phyloP scores from a whole-genome alignment of 1,139 yeast species.

The Geotrichum klebahnii region DNA sequence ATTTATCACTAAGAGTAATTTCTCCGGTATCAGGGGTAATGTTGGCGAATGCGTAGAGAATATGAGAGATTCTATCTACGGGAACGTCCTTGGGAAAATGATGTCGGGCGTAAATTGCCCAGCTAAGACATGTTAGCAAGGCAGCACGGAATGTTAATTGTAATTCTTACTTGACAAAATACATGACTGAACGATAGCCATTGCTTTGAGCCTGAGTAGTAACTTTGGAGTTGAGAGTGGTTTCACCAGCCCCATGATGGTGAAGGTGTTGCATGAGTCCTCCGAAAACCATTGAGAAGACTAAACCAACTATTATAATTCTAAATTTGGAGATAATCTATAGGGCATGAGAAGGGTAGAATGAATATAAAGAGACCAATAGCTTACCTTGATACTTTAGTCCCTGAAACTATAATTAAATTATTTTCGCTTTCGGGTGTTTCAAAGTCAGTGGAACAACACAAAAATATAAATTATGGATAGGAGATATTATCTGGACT shows the following conservation, averaged over 20 bases:
- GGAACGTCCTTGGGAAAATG: constrained; percentile 71
- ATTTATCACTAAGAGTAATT: constrained; percentile 54
- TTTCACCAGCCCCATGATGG: constrained; percentile 6
- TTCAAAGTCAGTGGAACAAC: too few species aligned
- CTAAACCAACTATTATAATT: constrained; percentile 5
- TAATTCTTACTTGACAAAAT: constrained; percentile 29
- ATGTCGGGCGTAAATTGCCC: constrained; percentile 68
- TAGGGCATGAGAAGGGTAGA: too few species aligned
- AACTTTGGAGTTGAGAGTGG: background rate
- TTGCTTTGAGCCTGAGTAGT: background rate
- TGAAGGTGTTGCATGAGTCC: constrained; percentile 11
- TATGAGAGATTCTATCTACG: constrained; percentile 52
- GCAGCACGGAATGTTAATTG: constrained; percentile 9
- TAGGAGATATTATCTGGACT: too few species aligned
- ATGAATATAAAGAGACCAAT: too few species aligned
- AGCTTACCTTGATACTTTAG: too few species aligned
- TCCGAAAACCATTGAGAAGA: constrained; percentile 16
- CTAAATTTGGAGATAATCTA: too few species aligned
- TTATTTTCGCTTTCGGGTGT: too few species aligned
- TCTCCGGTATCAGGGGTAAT: constrained; percentile 54
- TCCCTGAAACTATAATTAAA: too few species aligned
- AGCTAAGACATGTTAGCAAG: constrained; percentile 39
- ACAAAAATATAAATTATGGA: too few species aligned
- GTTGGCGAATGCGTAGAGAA: constrained; percentile 72
- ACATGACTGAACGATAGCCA: constrained; percentile 30